Base-by-base conservation (phyloP, 1,139 yeast species). In the Trichomonascaceae sp. region DNA sequence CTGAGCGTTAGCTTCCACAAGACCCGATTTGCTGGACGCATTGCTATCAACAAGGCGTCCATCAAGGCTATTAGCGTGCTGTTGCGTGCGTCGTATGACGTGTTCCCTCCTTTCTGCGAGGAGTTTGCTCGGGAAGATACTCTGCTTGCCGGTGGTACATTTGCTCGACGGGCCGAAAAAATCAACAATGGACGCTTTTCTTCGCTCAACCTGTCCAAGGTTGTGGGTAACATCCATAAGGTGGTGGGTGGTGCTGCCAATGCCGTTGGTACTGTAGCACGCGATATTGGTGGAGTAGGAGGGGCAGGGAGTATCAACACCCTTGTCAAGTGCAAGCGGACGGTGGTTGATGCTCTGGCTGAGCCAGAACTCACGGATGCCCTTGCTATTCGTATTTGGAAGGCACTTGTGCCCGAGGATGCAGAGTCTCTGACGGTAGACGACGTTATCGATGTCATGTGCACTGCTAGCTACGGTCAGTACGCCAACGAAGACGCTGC, bases 1-100 rank as follows among this genome's bases (percentile, higher is more conserved):
- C 48, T 62, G 39, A 59, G 65, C 3, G 59, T 62, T n/a, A 55
- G 56, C 16, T 62, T 58, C 51, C 67, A 62, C 48, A 48, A 52
- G 38, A 59, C 62, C 8, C 53, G 64, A 28, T 59, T 61, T 44
- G 56, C 65, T 3, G 33, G 43, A 31, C 51, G 65, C 16, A 62
- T 62, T 41, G 51, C 52, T 39, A 49, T 43, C 34, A 59, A 60
- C 46, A 62, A 61, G 41, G 51, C 50, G 42, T 44, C 57, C 15
- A 46, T 56, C 26, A 35, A 45, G 13, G 47, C 54, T 13, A 43
- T 62, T 13, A 44, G 57, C 4, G 48, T 51, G 27, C 43, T 62
- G 33, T 48, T 61, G 15, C 46, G 49, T 11, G 55, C 55, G 6
- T 50, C 67, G 1, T 56, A 55, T 41, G 30, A 42, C n/a, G 56